phyloP scores from a whole-genome alignment of 768 basidiomycete species.

The Neoboletus subvelutipes region DNA sequence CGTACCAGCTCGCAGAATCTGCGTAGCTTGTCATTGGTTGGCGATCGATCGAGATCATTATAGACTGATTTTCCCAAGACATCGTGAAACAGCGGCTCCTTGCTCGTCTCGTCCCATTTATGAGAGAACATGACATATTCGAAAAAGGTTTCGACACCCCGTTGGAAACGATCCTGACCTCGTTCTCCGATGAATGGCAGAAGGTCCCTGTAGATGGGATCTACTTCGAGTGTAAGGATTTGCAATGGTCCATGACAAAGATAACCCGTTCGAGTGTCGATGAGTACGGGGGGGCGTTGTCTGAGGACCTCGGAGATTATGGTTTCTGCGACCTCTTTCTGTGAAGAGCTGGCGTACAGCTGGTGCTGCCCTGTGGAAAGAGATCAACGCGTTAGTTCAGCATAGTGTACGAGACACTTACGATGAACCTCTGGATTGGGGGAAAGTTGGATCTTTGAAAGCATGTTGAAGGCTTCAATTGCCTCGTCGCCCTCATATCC shows the following conservation, averaged over 20 bases:
- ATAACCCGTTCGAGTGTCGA: constrained; percentile 3
- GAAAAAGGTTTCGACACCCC: constrained; percentile 1
- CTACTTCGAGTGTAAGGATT: constrained; percentile 5
- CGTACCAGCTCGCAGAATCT: not conserved
- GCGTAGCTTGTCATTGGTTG: constrained; percentile 2
- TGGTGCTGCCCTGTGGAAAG: not conserved
- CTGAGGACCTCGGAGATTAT: not conserved
- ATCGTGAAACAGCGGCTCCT: constrained; percentile 2
- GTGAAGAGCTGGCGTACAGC: not conserved
- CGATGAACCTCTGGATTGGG: constrained; percentile 1
- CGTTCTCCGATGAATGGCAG: not conserved
- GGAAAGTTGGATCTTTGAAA: constrained; percentile 3
- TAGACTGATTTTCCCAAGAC: constrained; percentile 1
- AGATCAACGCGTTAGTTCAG: not conserved
- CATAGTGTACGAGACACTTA: not conserved
- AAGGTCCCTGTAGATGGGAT: not conserved
- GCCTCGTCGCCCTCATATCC: not conserved
- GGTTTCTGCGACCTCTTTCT: not conserved
- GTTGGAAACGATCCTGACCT: not conserved
- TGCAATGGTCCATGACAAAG: constrained; percentile 1
- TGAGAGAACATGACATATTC: constrained; percentile 14
- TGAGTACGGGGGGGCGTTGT: constrained; percentile 1
- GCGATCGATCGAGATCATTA: not conserved
- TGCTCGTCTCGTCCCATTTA: constrained; percentile 3
- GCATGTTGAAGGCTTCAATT: not conserved